A percentile compares a stretch with the other conserved stretches of the same genome.
phyloP scores from a whole-genome alignment of 495 filamentous ascomycete genomes.

The Xylaria bambusicola region DNA sequence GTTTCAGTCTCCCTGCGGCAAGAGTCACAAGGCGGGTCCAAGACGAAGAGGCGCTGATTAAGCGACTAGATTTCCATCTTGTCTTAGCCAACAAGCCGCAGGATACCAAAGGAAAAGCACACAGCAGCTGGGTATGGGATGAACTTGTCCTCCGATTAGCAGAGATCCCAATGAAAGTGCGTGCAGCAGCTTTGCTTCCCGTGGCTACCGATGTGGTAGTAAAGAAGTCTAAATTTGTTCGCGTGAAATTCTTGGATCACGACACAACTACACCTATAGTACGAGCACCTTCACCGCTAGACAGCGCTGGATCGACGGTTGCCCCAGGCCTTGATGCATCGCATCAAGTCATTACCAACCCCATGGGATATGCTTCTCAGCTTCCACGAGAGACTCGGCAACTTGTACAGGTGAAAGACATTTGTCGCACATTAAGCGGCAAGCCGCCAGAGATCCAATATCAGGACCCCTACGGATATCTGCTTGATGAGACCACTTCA shows the following conservation, averaged over 20 bases:
- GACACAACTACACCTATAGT: background rate
- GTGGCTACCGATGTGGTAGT: background rate
- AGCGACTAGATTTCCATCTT: constrained; percentile 11
- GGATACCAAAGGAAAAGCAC: background rate
- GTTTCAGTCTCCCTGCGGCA: constrained; percentile 6
- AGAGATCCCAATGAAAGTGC: constrained; percentile 1
- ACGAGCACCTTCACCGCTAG: background rate
- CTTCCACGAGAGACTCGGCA: background rate
- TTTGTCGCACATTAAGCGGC: constrained; percentile 2
- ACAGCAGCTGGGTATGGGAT: constrained; percentile 7
- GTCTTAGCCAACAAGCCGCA: constrained; percentile 5
- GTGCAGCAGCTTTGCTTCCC: background rate
- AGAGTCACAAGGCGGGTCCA: constrained; percentile 1
- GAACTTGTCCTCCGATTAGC: constrained; percentile 7
- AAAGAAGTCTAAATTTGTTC: background rate
- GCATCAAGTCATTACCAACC: background rate
- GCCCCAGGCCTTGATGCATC: background rate
- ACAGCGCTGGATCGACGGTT: background rate
- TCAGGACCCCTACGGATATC: constrained; percentile 3
- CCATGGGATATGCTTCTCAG: background rate
- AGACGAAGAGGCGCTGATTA: constrained; percentile 9
- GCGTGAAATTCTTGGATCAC: background rate
- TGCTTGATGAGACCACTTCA: constrained; percentile 8
- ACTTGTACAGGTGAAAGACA: constrained; percentile 6
- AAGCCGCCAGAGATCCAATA: background rate